Conservation (phyloP, 768 basidiomycete genomes). For the Collybiopsis confluens region DNA sequence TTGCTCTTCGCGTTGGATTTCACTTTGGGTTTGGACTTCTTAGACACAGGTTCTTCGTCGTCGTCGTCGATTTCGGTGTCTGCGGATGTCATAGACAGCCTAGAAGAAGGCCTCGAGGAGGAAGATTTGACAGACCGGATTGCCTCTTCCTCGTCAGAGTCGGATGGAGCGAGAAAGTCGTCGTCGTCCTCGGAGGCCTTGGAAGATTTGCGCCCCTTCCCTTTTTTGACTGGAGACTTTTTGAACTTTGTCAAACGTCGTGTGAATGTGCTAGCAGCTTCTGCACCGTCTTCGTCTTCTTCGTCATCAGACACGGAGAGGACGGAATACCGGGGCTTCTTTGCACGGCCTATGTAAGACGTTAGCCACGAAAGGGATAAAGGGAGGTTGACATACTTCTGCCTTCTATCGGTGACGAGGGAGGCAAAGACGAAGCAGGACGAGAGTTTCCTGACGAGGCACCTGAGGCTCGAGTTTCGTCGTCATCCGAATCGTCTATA, state of each 20-base stretch:
- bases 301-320: constrained; percentile 42
- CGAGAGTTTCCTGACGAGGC: constrained; percentile 20
- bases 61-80: constrained; percentile 37
- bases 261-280: constrained; percentile 44
- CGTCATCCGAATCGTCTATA: constrained; percentile 68
- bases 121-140: constrained; percentile 46
- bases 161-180: constrained; percentile 68
- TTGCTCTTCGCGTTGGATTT: constrained; percentile 33
- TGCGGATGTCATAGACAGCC: constrained; percentile 31
- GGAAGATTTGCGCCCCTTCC: constrained; percentile 36
- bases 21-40: constrained; percentile 22
- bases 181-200: constrained; percentile 54
- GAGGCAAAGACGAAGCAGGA: constrained; percentile 16
- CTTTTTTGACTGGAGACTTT: constrained; percentile 53
- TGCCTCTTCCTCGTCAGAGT: constrained; percentile 52
- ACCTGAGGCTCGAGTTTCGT: constrained; percentile 38
- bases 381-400: constrained; percentile 17
- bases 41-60: constrained; percentile 27
- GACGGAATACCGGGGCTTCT: constrained; percentile 59
- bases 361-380: constrained; percentile 9
- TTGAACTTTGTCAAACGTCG: constrained; percentile 61
- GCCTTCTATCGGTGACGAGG: constrained; percentile 35
- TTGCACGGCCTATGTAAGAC: constrained; percentile 35
- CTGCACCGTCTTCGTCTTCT: constrained; percentile 44
- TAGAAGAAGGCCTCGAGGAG: constrained; percentile 50